Evolutionary conservation across 169 alveolate genomes (phyloP).

Genomic region (Eimeria acervulina): DNA sequence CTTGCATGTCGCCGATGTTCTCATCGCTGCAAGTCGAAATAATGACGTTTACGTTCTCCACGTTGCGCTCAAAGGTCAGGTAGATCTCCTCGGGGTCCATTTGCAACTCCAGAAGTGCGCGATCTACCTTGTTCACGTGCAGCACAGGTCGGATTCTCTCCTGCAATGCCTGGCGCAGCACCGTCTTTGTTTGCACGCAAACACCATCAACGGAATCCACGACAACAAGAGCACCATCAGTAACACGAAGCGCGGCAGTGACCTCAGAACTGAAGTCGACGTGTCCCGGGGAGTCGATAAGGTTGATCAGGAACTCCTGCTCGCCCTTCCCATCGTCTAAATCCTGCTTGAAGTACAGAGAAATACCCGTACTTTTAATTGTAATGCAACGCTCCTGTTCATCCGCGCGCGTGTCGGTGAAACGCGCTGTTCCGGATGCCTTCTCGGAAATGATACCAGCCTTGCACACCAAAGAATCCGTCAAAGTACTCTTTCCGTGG

Average conservation of each 20-base stretch:
- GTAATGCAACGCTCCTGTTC: slow-evolving; percentile 99
- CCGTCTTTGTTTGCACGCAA: slow-evolving; percentile 99
- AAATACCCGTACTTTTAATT: slow-evolving; percentile 99
- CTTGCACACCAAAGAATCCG: slow-evolving; percentile 99
- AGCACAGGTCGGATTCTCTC: slow-evolving; percentile 99
- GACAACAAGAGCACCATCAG: slow-evolving; percentile 99
- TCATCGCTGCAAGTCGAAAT: slow-evolving; percentile 98
- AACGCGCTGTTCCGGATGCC: slow-evolving; percentile 99
- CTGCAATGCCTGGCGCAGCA: slow-evolving; percentile 99
- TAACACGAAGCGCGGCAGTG: slow-evolving; percentile 99
- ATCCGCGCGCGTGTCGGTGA: slow-evolving; percentile 99
- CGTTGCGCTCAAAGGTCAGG: slow-evolving; percentile 97
- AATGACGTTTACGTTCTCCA: slow-evolving; percentile 98
- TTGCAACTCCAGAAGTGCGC: slow-evolving; percentile 98
- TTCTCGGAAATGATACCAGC: slow-evolving; percentile 99
- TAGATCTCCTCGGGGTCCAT: slow-evolving; percentile 99
- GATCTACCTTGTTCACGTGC: slow-evolving; percentile 99
- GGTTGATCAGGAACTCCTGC: slow-evolving; percentile 97
- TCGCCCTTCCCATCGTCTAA: slow-evolving; percentile 93
- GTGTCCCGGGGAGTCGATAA: slow-evolving; percentile 99
- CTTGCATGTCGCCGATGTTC: slow-evolving; percentile 98
- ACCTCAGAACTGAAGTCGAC: slow-evolving; percentile 99
- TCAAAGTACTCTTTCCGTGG: slow-evolving; percentile 99
- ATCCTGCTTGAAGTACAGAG: slow-evolving; percentile 98
- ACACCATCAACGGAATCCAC: slow-evolving; percentile 99